phyloP scores from a whole-genome alignment of 2,329 filamentous ascomycete genomes.

The Cordyceps pruinosa region DNA sequence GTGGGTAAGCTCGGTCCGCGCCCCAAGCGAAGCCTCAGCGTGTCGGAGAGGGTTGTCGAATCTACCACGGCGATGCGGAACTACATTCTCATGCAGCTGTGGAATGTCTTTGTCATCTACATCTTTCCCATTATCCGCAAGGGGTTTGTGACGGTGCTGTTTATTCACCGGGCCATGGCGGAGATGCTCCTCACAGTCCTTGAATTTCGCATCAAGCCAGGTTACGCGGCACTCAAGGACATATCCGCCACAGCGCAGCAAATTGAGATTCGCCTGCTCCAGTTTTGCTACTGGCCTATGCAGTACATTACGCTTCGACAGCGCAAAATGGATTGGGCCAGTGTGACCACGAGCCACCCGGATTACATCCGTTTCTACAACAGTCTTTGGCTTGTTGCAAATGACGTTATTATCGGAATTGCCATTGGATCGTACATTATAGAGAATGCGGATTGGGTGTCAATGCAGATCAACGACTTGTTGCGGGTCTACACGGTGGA shows the following conservation, averaged over 20 bases:
- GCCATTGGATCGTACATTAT: slow-evolving; percentile 95
- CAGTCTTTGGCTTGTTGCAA: slow-evolving; percentile 94
- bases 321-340: slow-evolving; percentile 88
- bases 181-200: slow-evolving; percentile 72
- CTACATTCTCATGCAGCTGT: slow-evolving; percentile 60
- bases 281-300: slow-evolving; percentile 98
- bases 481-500: slow-evolving; percentile 80
- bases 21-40: slow-evolving; percentile 77
- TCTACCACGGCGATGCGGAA: slow-evolving; percentile 84
- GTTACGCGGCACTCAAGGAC: slow-evolving; percentile 83
- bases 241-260: slow-evolving; percentile 95
- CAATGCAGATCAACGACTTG: slow-evolving; percentile 67
- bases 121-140: slow-evolving; percentile 69
- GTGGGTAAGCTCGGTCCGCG: slow-evolving; percentile 76
- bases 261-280: slow-evolving; percentile 91
- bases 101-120: slow-evolving; percentile 66
- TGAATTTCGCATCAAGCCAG: slow-evolving; percentile 75
- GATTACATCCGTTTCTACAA: slow-evolving; percentile 99
- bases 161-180: slow-evolving; percentile 72
- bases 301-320: slow-evolving; percentile 90
- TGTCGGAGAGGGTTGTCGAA: slow-evolving; percentile 89
- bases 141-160: slow-evolving; percentile 68
- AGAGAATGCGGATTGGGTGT: slow-evolving; percentile 83
- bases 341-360: slow-evolving; percentile 87
- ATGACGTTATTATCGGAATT: slow-evolving; percentile 97